phyloP scores from a whole-genome alignment of 768 basidiomycete genomes.

The Suillus variegatus region DNA sequence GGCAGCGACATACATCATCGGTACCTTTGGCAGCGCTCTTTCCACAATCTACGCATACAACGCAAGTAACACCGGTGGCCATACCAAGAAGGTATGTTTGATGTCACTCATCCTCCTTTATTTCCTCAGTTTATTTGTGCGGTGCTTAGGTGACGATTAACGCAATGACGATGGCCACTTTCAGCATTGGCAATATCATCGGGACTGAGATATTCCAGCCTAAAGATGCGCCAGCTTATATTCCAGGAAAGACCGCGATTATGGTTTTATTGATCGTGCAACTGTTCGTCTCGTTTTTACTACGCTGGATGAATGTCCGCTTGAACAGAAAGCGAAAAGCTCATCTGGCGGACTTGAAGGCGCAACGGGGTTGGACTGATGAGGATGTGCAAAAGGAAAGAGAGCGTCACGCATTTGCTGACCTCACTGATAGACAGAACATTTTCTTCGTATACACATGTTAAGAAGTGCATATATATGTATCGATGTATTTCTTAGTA shows the following conservation, averaged over 20 bases:
- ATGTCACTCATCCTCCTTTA: neutral
- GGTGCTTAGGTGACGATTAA: constrained; percentile 51
- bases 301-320: constrained; percentile 56
- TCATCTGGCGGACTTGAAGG: constrained; percentile 44
- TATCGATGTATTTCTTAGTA: constrained; percentile 2
- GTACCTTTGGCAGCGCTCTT: constrained; percentile 61
- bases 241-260: constrained; percentile 67
- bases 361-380: constrained; percentile 55
- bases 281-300: constrained; percentile 45
- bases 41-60: constrained; percentile 66
- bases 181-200: constrained; percentile 60
- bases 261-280: constrained; percentile 58
- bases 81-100: constrained; percentile 58
- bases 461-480: constrained; percentile 29
- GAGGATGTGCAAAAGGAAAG: constrained; percentile 58
- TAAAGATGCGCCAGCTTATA: constrained; percentile 60
- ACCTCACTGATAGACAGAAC: constrained; percentile 68
- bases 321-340: constrained; percentile 51
- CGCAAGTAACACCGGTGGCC: constrained; percentile 62
- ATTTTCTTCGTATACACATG: constrained; percentile 57
- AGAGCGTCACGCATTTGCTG: constrained; percentile 61
- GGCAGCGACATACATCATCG: constrained; percentile 48
- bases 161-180: constrained; percentile 56
- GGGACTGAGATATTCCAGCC: constrained; percentile 67
- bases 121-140: neutral